phyloP scores from a whole-genome alignment of 768 basidiomycete species.

The Mycena latifolia region DNA sequence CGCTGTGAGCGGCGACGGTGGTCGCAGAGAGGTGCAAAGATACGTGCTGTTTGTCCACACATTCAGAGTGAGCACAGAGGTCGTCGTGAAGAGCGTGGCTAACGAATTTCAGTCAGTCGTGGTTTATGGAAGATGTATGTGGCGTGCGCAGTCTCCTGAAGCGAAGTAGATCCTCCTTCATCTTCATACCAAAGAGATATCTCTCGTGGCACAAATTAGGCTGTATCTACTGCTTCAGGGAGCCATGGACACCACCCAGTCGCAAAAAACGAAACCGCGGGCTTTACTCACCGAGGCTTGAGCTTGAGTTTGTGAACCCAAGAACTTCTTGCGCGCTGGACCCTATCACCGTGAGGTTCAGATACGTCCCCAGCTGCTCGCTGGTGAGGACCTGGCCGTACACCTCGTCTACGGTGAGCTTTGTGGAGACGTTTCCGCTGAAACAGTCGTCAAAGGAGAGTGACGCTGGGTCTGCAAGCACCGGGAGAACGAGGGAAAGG shows the following conservation, averaged over 20 bases:
- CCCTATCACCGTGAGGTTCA: constrained; percentile 85
- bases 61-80: constrained; percentile 82
- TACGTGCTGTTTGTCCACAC: constrained; percentile 78
- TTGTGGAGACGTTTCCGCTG: constrained; percentile 62
- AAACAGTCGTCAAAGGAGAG: constrained; percentile 81
- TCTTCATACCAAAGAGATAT: neutral
- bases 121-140: constrained; percentile 2
- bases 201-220: constrained; percentile 5
- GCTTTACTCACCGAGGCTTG: constrained; percentile 71
- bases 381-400: constrained; percentile 77
- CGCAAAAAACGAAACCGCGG: constrained; percentile 8
- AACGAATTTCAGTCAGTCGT: constrained; percentile 19
- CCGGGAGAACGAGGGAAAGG: constrained; percentile 41
- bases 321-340: constrained; percentile 67
- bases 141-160: neutral
- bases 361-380: constrained; percentile 54
- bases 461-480: constrained; percentile 68
- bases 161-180: neutral
- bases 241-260: constrained; percentile 2
- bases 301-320: constrained; percentile 69
- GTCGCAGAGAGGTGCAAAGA: constrained; percentile 84
- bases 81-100: constrained; percentile 92
- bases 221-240: constrained; percentile 8
- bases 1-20: constrained; percentile 77
- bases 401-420: constrained; percentile 75